phyloP scores from a whole-genome alignment of 257 asterid species.

The Fraxinus pennsylvanica region DNA sequence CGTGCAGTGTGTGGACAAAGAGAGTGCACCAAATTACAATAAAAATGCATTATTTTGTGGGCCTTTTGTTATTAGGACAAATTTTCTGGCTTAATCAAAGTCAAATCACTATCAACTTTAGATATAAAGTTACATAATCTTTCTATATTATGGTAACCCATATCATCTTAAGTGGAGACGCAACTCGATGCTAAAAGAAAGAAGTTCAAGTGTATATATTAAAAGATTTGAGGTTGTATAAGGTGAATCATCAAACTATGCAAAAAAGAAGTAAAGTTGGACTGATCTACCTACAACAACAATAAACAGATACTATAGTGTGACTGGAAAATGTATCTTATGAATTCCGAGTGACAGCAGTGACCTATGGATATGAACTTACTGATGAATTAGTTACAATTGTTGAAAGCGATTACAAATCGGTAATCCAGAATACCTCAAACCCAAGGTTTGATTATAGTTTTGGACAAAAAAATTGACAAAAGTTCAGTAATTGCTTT shows the following conservation, averaged over 20 bases:
- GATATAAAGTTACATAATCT: slow-evolving; percentile 44
- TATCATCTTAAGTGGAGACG: slow-evolving; percentile 29
- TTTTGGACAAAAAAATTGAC: background rate
- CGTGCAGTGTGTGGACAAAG: slow-evolving; percentile 27
- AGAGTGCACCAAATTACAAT: slow-evolving; percentile 24
- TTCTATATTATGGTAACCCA: slow-evolving; percentile 28
- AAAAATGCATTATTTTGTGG: slow-evolving; percentile 40
- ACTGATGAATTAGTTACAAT: background rate
- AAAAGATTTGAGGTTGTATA: background rate
- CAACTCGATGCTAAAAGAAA: slow-evolving; percentile 20
- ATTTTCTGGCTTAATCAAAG: slow-evolving; percentile 19
- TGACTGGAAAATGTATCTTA: background rate
- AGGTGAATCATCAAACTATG: background rate
- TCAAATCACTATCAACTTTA: slow-evolving; percentile 42
- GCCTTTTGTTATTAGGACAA: slow-evolving; percentile 32
- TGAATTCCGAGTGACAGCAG: background rate
- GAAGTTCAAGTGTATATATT: slow-evolving; percentile 1
- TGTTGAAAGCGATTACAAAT: background rate
- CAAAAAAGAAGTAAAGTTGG: background rate
- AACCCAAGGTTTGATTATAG: background rate
- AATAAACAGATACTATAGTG: background rate
- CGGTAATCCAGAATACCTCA: background rate
- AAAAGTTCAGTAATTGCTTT: background rate
- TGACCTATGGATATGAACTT: background rate
- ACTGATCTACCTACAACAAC: slow-evolving; percentile 21